Conservation (phyloP, 208 protist species). For the Acanthamoeba lenticulata region DNA sequence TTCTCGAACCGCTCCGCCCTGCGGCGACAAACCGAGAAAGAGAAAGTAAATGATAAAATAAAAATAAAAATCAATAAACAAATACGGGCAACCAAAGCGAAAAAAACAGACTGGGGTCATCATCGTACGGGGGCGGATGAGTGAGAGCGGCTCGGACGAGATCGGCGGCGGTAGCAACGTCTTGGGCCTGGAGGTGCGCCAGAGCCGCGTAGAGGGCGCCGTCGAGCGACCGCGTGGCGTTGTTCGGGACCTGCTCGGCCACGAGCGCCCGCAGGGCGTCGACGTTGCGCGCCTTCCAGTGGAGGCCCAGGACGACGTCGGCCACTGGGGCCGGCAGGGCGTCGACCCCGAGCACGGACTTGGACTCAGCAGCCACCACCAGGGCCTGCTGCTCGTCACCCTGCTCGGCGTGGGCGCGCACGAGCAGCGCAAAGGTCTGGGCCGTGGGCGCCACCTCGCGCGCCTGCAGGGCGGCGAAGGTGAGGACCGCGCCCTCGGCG, state of each 20-base stretch:
- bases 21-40: too few species aligned
- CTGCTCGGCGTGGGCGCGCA: not conserved
- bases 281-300: not conserved
- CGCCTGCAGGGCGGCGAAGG: not conserved
- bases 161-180: not conserved
- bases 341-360: not conserved
- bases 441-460: not conserved
- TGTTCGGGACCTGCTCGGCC: not conserved
- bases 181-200: not conserved
- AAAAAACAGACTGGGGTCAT: not conserved
- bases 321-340: not conserved
- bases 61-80: too few species aligned
- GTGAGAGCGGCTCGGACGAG: not conserved
- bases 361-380: not conserved
- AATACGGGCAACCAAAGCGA: too few species aligned
- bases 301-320: not conserved
- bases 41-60: too few species aligned
- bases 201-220: not conserved
- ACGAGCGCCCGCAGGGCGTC: not conserved
- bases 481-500: not conserved
- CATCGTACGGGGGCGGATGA: not conserved
- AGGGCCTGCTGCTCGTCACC: not conserved
- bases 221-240: not conserved
- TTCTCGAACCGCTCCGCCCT: not conserved
- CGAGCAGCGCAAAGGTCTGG: not conserved